A percentile compares a stretch with the other conserved stretches of the same genome.
Evolutionary conservation across 768 basidiomycete genomes (phyloP).

Genomic region (Lyophyllum decastes): DNA sequence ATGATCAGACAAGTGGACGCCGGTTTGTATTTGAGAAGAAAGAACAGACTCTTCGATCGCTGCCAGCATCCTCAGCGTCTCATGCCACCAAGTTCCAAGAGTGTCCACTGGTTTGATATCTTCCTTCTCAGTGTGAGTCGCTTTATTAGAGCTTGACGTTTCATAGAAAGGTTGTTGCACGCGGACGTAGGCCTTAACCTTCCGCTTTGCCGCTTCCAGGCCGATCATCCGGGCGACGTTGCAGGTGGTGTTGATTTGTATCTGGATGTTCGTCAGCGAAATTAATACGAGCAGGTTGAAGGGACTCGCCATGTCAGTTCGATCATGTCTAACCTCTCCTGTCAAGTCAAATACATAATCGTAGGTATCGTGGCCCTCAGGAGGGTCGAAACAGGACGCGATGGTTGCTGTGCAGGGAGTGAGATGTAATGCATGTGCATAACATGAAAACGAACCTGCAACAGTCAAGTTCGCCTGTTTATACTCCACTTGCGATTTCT

Average conservation of each 20-base stretch:
- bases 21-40: slow-evolving; percentile 1
- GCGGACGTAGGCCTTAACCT: slow-evolving; percentile 78
- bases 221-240: slow-evolving; percentile 68
- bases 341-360: slow-evolving; percentile 85
- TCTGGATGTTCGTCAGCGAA: slow-evolving; percentile 39
- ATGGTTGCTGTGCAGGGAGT: slow-evolving; percentile 55
- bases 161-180: slow-evolving; percentile 81
- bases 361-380: slow-evolving; percentile 67
- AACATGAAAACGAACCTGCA: slow-evolving; percentile 46
- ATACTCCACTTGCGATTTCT: slow-evolving; percentile 74
- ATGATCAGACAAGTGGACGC: slow-evolving; percentile 14
- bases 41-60: slow-evolving; percentile 66
- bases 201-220: slow-evolving; percentile 76
- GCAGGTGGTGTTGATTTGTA: slow-evolving; percentile 78
- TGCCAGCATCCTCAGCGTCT: slow-evolving; percentile 73
- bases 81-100: slow-evolving; percentile 88
- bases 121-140: slow-evolving; percentile 67
- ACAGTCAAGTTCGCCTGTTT: slow-evolving; percentile 81
- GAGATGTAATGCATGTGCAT: slow-evolving; percentile 14
- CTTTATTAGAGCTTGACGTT: slow-evolving; percentile 56
- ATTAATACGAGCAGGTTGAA: slow-evolving; percentile 8
- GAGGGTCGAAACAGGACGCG: slow-evolving; percentile 68
- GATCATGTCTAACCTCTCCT: slow-evolving; percentile 76
- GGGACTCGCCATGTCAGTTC: slow-evolving; percentile 66
- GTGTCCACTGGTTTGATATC: slow-evolving; percentile 70